These are phyloP conservation scores for Dicorynia guianensis DNA, from an alignment of 306 rosid species.

Conservation along the genomic window DNA sequence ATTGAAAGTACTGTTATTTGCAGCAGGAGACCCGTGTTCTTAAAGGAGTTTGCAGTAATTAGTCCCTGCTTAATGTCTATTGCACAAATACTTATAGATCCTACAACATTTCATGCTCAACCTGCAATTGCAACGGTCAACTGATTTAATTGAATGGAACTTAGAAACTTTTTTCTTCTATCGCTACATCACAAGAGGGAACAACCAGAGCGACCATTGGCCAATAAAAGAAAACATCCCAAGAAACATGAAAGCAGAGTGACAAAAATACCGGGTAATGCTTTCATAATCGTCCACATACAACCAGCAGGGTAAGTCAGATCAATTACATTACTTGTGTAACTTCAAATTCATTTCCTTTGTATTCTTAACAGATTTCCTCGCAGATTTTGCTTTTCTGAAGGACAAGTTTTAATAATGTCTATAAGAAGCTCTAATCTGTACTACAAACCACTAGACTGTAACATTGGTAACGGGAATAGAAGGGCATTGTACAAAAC, in stretches of 20 bases:
- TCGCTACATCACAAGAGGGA: no score
- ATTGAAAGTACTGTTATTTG: no score
- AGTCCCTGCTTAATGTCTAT: no score
- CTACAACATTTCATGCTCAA: no score
- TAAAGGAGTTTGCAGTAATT: no score
- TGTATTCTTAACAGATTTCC: conserved; percentile 1
- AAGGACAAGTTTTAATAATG: conserved; percentile 19
- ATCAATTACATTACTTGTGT: background rate
- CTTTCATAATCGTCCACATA: background rate
- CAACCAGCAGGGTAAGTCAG: background rate
- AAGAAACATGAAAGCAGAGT: background rate
- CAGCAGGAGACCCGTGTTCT: no score
- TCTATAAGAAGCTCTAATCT: conserved; percentile 30
- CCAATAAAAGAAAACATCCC: background rate
- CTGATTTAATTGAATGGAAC: no score
- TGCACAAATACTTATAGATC: no score
- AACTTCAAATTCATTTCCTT: conserved; percentile 27
- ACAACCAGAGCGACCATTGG: no score
- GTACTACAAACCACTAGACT: conserved; percentile 42
- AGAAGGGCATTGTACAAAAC: conserved; percentile 44
- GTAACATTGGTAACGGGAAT: conserved; percentile 36
- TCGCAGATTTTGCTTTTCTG: conserved; percentile 14
- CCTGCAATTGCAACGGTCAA: no score
- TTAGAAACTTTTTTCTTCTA: no score
- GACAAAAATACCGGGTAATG: background rate